Evolutionary conservation across 2,329 filamentous ascomycete genomes (phyloP), one percentile per base, ranked within the genome.

Genomic region (Pseudogymnoascus sp.): DNA sequence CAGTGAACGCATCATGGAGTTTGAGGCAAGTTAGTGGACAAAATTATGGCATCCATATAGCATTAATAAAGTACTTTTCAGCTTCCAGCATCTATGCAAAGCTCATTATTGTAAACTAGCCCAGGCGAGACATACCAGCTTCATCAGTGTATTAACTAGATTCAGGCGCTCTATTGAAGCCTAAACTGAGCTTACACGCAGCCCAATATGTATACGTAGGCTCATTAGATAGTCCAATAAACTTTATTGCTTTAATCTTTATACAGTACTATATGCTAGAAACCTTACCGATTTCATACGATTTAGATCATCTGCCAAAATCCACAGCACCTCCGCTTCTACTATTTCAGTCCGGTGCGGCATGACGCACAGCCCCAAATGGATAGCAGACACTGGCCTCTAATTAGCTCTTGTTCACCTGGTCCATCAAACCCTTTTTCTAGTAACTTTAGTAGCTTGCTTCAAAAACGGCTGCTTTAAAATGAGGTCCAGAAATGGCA

Each of bases 1-100:
- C 23, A 12, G 58, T 63, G 25, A 64, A 61, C 41, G 41, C 33
- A 61, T 61, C 38, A 9, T 59, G 5, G 41, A 63, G 61, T 64
- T 63, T 64, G 25, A 63, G 37, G 60, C 25, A 33, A 16, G 16
- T 16, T 16, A 16, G 16, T 16, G 16, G 16, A 16, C 16, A 16
- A 16, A 16, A 16, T 16, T 16, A 16, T 16, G 16, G 16, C 16
- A 16, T 1, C 16, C 16, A 16, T 16, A 16, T 16, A 16, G 16
- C 16, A 16, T 16, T 16, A 16, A 16, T 16, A 16, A 1, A 16
- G 16, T 16, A 16, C 16, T 16, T 16, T 16, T 16, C 16, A 16
- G 16, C 16, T 16, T 16, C 16, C 16, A 16, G 16, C 16, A 16
- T 16, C 16, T 16, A 16, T 16, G 16, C 16, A 16, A 16, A 16